phyloP scores from a whole-genome alignment of 176 grass and related monocot genomes.

The Carex parvula region DNA sequence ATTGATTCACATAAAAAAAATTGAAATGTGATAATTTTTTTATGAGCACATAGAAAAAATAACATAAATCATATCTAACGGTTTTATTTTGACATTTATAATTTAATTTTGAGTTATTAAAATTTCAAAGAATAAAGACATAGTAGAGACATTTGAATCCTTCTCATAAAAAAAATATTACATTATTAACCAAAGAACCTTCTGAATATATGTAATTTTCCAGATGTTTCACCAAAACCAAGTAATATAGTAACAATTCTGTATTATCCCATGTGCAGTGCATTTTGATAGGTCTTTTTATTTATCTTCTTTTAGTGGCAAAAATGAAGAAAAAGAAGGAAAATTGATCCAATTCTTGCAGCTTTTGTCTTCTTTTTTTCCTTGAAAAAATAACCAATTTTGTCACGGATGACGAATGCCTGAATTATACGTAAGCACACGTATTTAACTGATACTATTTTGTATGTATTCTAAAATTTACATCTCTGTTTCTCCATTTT shows the following conservation, averaged over 20 bases:
- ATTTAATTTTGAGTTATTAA: no score
- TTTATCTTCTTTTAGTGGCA: not conserved
- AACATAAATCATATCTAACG: no score
- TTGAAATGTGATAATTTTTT: no score
- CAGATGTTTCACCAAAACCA: not conserved
- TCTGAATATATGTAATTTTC: not conserved
- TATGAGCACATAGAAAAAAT: no score
- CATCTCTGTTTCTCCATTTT: not conserved
- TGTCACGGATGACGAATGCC: constrained; percentile 6
- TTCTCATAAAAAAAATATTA: not conserved
- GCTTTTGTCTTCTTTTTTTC: not conserved
- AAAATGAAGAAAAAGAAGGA: not conserved
- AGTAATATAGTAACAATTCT: not conserved
- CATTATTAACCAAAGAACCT: not conserved
- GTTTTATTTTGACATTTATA: no score
- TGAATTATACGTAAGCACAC: not conserved
- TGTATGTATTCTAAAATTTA: not conserved
- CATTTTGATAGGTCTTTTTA: not conserved
- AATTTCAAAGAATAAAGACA: no score
- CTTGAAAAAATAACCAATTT: not conserved
- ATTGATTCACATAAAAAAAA: no score
- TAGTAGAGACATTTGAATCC: no score
- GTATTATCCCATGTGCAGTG: not conserved
- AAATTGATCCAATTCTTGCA: not conserved
- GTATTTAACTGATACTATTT: not conserved